Conservation (phyloP, 140 eudicot genomes). For the Senecio squalidus region DNA sequence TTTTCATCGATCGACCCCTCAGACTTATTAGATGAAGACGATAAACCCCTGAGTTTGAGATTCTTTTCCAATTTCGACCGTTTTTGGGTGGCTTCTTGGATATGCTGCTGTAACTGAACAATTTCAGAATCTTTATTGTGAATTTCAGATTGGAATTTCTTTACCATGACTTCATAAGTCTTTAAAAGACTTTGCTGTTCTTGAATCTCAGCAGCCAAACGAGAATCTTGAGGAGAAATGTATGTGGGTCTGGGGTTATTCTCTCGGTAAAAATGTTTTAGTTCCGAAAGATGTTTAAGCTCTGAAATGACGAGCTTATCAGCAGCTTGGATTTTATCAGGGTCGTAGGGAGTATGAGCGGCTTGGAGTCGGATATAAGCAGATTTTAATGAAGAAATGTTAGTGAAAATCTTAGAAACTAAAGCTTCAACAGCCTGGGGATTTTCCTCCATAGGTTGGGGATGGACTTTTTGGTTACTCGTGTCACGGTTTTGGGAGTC, state of each 20-base stretch:
- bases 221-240: constrained; percentile 86
- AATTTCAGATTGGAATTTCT: constrained; percentile 91
- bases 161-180: constrained; percentile 96
- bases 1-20: constrained; percentile 43
- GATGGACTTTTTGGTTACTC: constrained; percentile 92
- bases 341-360: constrained; percentile 98
- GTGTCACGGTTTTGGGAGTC: constrained; percentile 82
- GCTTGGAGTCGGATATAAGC: constrained; percentile 91
- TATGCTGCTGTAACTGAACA: constrained; percentile 72
- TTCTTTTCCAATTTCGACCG: constrained; percentile 76
- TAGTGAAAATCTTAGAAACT: constrained; percentile 71
- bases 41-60: constrained; percentile 76
- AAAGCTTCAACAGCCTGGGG: constrained; percentile 90
- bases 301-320: constrained; percentile 89
- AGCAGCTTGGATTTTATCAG: constrained; percentile 94
- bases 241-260: constrained; percentile 78
- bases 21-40: constrained; percentile 61
- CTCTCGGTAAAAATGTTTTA: constrained; percentile 86
- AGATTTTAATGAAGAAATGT: constrained; percentile 81
- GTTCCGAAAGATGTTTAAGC: constrained; percentile 79
- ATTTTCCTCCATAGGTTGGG: constrained; percentile 97
- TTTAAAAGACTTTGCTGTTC: constrained; percentile 93
- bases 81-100: constrained; percentile 79
- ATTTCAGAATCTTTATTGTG: constrained; percentile 95
- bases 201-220: constrained; percentile 96